Evolutionary conservation across 257 asterid genomes (phyloP), one percentile per base, ranked within the genome.

Genomic region (Ilex aquifolium): DNA sequence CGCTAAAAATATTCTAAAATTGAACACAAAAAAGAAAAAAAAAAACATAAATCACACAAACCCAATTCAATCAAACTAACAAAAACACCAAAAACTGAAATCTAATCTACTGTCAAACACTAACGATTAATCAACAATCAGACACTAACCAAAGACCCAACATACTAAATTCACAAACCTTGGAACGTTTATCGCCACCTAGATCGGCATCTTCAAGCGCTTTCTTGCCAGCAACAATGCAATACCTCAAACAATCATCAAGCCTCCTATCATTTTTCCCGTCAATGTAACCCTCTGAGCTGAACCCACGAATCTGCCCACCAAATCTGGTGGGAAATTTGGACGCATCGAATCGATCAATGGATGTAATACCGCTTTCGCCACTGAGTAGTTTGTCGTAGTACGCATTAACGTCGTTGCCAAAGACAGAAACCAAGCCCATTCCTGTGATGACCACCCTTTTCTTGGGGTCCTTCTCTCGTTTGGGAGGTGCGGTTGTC

Each of bases 341-440:
- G 32, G 84, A 74, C 13, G 87, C 87, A 51, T 81, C 87, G 54
- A 81, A 81, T n/a, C 87, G 73, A 66, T 81, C 84, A 65, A 81
- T 81, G 14, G 50, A 57, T 51, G 79, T 71, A 68, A 81, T 76
- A 65, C 87, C 87, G 59, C 87, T 81, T 70, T 78, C 84, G 7
- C 87, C 87, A 9, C 78, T 69, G 7, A 81, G 79, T 30, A 81
- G 44, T 60, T 75, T 81, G 11, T 81, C 84, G 59, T 78, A 81
- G 56, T 75, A 81, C 15, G 68, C 67, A 60, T 81, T 77, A 10
- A 70, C 82, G 30, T 81, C 80, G 44, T 81, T 81, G n/a, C 87
- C 87, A 56, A 81, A 81, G 17, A 81, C 87, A 17, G 84, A 78
- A n/a, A 81, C 87, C 13, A 78, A 68, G 1, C 87, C 87, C 87